Base-by-base conservation (phyloP, 345 rosid genomes). In the Jatropha curcas region DNA sequence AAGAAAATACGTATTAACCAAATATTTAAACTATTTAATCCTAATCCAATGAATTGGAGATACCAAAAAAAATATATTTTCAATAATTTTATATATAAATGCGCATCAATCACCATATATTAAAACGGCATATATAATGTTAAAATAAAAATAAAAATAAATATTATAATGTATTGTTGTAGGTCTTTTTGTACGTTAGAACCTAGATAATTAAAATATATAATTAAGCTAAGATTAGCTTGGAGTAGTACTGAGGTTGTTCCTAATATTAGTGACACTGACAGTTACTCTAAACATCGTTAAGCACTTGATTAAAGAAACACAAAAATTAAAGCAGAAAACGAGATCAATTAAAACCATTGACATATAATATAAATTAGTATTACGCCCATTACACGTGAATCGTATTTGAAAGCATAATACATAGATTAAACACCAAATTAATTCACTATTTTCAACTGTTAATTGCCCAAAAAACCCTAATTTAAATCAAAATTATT, bases 301-400 rank as follows among this genome's bases (percentile, higher is more conserved):
- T 60, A 61, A 57, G 67, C 37, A 72, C 33, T 52, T 24, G 53
- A 74, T 65, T 69, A 74, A 73, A 73, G 68, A 67, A 78, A 27
- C 65, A 65, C 33, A 69, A 34, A 25, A 70, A 43, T 30, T 17
- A 33, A 31, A 20, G 67, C 14, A 74, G 76, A 68, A 53, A n/a
- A 53, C 25, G 62, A 52, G 62, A 72, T 33, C 13, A 53, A 41
- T 41, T 41, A 41, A 7, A 60, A 63, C 28, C 71, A 50, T 59
- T 78, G 59, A 37, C 57, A 41, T 34, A 68, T 31, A 66, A 64
- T 65, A 60, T 41, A 30, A 17, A 41, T 41, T 41, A 41, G 19
- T 39, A 70, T 77, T 76, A 73, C 82, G 79, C 79, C 71, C 39
- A 67, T 2, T 74, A 80, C 84, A 80, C 84, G 81, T 80, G 86